Percentiles rank a stretch among this genome's conserved stretches.
These are phyloP conservation scores for Claviceps maximensis DNA, from an alignment of 2,329 filamentous ascomycete genomes.

Conservation along the genomic window DNA sequence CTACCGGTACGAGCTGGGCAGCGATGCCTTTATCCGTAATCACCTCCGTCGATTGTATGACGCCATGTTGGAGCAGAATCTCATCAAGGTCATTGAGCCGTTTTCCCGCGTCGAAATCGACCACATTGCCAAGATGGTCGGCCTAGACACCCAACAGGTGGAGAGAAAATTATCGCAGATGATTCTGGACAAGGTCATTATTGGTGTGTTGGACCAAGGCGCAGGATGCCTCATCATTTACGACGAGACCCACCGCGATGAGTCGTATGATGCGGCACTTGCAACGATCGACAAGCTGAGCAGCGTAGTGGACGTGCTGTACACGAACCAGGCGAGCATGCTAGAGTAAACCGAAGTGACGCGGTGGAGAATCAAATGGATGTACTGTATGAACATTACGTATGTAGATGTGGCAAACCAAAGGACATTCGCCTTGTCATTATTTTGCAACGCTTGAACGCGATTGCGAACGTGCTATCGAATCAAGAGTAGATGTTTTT, in stretches of 20 bases:
- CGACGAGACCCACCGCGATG: slow-evolving; percentile 86
- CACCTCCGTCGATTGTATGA: slow-evolving; percentile 94
- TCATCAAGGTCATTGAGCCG: slow-evolving; percentile 98
- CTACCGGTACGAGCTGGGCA: slow-evolving; percentile 87
- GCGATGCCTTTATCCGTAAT: slow-evolving; percentile 91
- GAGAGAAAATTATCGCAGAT: slow-evolving; percentile 98
- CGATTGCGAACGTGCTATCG: no score
- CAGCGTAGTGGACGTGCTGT: slow-evolving; percentile 92
- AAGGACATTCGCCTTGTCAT: background rate
- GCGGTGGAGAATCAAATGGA: slow-evolving; percentile 7
- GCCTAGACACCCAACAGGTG: slow-evolving; percentile 88
- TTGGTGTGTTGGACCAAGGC: slow-evolving; percentile 92
- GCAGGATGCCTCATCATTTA: slow-evolving; percentile 96
- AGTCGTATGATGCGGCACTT: slow-evolving; percentile 86
- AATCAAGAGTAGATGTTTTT: no score
- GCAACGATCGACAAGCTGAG: slow-evolving; percentile 94
- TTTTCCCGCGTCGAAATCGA: slow-evolving; percentile 95
- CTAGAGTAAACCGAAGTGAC: slow-evolving; percentile 55
- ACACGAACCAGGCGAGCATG: slow-evolving; percentile 92
- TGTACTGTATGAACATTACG: slow-evolving; percentile 2
- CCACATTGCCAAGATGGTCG: slow-evolving; percentile 96
- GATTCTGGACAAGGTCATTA: slow-evolving; percentile 98
- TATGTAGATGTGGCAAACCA: slow-evolving; percentile 2
- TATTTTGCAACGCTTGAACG: background rate
- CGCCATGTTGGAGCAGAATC: slow-evolving; percentile 97